phyloP scores from a whole-genome alignment of 441 rosid species.

The Populus hybrid region DNA sequence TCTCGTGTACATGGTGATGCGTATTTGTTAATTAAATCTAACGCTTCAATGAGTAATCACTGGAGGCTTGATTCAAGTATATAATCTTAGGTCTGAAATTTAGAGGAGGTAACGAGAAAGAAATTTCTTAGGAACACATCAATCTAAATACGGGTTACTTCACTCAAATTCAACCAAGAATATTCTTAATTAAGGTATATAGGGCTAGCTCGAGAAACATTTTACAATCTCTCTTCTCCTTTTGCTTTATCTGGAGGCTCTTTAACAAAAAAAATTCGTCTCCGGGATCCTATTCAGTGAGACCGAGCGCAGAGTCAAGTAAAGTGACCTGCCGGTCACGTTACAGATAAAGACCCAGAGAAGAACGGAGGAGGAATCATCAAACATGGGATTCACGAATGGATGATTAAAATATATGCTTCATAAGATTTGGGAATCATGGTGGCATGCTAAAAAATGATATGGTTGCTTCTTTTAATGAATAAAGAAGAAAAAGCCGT shows the following conservation, averaged over 20 bases:
- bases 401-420: not conserved
- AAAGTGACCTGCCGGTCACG: not conserved
- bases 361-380: not conserved
- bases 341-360: not conserved
- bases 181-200: not conserved
- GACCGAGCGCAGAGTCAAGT: not conserved
- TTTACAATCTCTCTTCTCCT: not conserved
- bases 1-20: no score
- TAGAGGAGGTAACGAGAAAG: no score
- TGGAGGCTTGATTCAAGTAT: no score
- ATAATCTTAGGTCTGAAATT: no score
- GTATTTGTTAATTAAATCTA: no score
- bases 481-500: not conserved
- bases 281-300: not conserved
- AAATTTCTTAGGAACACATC: no score
- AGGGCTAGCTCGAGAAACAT: not conserved
- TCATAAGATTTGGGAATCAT: not conserved
- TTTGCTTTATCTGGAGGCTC: not conserved
- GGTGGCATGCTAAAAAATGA: not conserved
- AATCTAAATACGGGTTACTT: no score
- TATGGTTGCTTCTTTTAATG: not conserved
- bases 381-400: not conserved
- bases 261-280: not conserved
- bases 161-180: no score
- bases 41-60: no score